phyloP scores from a whole-genome alignment of 2,329 filamentous ascomycete genomes.

The Pseudonectria foliicola region DNA sequence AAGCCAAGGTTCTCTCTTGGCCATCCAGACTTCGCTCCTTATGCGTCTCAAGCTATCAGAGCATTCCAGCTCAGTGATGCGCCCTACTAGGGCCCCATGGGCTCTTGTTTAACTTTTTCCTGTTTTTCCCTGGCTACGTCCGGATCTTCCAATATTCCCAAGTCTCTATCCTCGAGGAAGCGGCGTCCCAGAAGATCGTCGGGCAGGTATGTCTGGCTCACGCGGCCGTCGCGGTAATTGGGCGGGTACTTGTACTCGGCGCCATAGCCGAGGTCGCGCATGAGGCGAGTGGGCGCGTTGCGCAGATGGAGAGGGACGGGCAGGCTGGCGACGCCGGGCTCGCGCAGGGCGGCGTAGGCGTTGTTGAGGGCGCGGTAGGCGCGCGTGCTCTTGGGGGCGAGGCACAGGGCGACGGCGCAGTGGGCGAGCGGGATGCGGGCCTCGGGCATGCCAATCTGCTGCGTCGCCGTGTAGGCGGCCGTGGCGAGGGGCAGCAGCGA shows the following conservation, averaged over 20 bases:
- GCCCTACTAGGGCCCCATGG: not conserved
- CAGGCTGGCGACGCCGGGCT: conserved; percentile 74
- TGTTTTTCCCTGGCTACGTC: conserved; percentile 42
- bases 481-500: conserved; percentile 77
- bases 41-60: too few relatives aligned
- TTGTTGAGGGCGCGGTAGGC: conserved; percentile 78
- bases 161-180: conserved; percentile 74
- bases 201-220: conserved; percentile 86
- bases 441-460: conserved; percentile 94
- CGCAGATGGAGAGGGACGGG: conserved; percentile 82
- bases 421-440: conserved; percentile 89
- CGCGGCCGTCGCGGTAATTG: conserved; percentile 73
- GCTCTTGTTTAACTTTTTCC: not conserved
- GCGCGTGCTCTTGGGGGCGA: conserved; percentile 80
- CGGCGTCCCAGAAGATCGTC: conserved; percentile 60
- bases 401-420: conserved; percentile 69
- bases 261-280: conserved; percentile 89
- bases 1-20: too few relatives aligned
- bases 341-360: conserved; percentile 68
- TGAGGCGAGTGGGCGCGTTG: conserved; percentile 85
- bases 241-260: conserved; percentile 96
- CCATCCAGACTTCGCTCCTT: too few relatives aligned
- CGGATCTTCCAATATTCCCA: conserved; percentile 72
- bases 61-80: not conserved
- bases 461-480: conserved; percentile 75